Base-by-base conservation (phyloP, 177 flowering plant species). In the Tripterygium wilfordii region DNA sequence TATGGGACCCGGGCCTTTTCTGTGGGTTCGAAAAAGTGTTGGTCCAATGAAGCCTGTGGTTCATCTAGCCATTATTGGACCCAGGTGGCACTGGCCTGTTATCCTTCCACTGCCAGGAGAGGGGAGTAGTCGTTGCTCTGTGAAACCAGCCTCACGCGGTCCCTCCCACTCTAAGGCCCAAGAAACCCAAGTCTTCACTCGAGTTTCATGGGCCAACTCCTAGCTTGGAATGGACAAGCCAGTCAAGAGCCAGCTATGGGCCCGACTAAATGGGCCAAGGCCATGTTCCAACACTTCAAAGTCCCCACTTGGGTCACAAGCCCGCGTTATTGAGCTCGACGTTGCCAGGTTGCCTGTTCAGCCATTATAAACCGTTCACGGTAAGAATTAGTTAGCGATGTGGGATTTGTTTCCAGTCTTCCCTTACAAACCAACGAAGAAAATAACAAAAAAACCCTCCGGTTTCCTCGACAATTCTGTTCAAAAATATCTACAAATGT, bases 211-310 rank as follows among this genome's bases (percentile, higher is more conserved):
- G 51, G 20, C 36, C 68, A 65, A 48, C 76, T 67, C 73, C 12
- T 36, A 2, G 37, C 69, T 74, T 70, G 74, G 67, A 70, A 42
- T 8, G 80, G 80, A 60, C 74, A 45, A 16, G 58, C 67, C 74
- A 54, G 60, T 0, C 5, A 2, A 10, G 1, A 4, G 45, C 61
- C 42, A 24, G 0, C 9, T n/a, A n/a, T n/a, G 15, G 24, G 39
- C 48, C 74, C 49, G 25, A 21, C 59, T 52, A 7, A 0, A 14
- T 5, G 18, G 44, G 9, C 3, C 2, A 1, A 38, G 30, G 22
- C 53, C 13, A 22, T 13, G 18, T 54, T 42, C 65, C 32, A 57
- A 31, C 62, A 50, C 30, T 6, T 42, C 22, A 20, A 12, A 14
- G 55, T 55, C 53, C 62, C 45, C 62, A 35, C 55, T 49, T 18